Percentiles rank a stretch among this genome's conserved stretches.
phyloP scores from a whole-genome alignment of 441 rosid genomes.

The Pelargonium australe region DNA sequence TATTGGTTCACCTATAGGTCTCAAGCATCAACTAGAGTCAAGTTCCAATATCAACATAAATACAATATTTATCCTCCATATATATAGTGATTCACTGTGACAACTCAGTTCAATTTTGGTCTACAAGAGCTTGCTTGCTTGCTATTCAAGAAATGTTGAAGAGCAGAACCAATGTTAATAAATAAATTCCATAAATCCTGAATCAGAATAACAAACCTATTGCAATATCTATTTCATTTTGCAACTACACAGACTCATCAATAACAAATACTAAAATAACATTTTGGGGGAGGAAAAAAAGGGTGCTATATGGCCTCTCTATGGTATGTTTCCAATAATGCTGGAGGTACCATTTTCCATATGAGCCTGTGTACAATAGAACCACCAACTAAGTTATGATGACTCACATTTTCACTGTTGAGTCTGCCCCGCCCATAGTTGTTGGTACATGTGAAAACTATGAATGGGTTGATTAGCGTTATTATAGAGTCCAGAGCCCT shows the following conservation, averaged over 20 bases:
- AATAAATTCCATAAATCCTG: too few species aligned
- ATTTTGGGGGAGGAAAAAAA: not conserved
- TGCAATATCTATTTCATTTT: not conserved
- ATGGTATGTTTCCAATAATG: conserved; percentile 17
- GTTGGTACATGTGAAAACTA: conserved; percentile 62
- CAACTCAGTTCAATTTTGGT: too few species aligned
- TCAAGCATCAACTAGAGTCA: too few species aligned
- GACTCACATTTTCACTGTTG: conserved; percentile 39
- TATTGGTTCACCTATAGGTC: too few species aligned
- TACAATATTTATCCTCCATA: too few species aligned
- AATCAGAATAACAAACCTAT: not conserved
- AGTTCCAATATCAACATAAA: too few species aligned
- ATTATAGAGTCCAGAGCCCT: conserved; percentile 39
- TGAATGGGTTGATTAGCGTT: conserved; percentile 50
- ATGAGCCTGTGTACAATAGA: not conserved
- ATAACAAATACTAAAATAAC: not conserved
- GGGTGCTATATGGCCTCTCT: not conserved
- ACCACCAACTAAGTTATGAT: conserved; percentile 13
- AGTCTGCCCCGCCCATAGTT: conserved; percentile 60
- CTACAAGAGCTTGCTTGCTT: too few species aligned
- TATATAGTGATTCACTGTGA: too few species aligned
- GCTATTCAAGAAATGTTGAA: too few species aligned
- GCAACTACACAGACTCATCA: not conserved
- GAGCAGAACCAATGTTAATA: too few species aligned
- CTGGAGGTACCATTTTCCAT: not conserved